Percentiles rank a stretch among this genome's conserved stretches.
These are phyloP conservation scores for Chaetothyriales sp. DNA, from an alignment of 2,329 filamentous ascomycete species.

Conservation along the genomic window DNA sequence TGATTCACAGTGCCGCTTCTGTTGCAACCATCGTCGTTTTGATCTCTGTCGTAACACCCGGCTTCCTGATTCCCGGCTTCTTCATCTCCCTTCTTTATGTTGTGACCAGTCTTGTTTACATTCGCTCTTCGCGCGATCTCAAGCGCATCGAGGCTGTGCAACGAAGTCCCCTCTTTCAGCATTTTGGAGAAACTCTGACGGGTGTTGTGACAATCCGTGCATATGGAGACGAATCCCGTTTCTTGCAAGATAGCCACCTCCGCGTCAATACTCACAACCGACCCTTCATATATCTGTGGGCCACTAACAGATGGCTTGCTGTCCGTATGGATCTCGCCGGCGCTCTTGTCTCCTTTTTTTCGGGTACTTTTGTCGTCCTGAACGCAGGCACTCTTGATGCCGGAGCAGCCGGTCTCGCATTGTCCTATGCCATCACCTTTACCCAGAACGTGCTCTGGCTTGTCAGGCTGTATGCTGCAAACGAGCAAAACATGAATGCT, in stretches of 20 bases:
- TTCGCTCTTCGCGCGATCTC: conserved; percentile 82
- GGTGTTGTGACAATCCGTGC: conserved; percentile 95
- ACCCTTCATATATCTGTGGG: conserved; percentile 94
- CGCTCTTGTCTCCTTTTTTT: conserved; percentile 83
- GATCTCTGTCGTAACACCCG: conserved; percentile 78
- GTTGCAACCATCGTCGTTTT: conserved; percentile 74
- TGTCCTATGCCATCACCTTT: conserved; percentile 93
- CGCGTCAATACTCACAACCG: conserved; percentile 83
- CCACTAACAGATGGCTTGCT: conserved; percentile 88
- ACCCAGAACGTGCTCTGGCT: conserved; percentile 96
- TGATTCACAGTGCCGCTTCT: conserved; percentile 49
- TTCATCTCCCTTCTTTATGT: conserved; percentile 77
- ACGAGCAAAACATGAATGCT: conserved; percentile 99
- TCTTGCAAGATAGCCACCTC: conserved; percentile 76
- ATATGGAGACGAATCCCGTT: conserved; percentile 84
- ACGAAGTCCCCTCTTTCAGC: conserved; percentile 87
- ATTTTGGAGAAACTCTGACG: conserved; percentile 88
- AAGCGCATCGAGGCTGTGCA: conserved; percentile 92
- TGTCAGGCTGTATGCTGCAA: conserved; percentile 80
- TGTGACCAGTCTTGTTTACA: conserved; percentile 71
- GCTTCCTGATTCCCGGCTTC: conserved; percentile 70
- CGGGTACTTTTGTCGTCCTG: conserved; percentile 75
- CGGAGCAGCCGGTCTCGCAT: conserved; percentile 78
- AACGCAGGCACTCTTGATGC: conserved; percentile 74
- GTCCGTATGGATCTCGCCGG: conserved; percentile 83